Base-by-base conservation (phyloP, 306 rosid species). In the Gastrolobium villosum region DNA sequence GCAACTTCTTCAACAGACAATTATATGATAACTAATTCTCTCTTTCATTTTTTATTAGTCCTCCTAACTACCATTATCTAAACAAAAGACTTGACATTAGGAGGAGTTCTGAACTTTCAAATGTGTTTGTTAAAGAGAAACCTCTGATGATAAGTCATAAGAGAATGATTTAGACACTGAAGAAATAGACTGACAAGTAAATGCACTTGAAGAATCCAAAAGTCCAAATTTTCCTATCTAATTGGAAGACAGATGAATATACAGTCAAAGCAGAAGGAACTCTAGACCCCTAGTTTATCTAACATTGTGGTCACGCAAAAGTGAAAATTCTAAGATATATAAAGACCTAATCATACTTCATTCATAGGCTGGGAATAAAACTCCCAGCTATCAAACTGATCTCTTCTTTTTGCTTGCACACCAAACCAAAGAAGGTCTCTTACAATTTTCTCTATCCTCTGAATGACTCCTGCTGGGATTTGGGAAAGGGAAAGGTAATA, bases 101-200 rank as follows among this genome's bases (percentile, higher is more conserved):
- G 57, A 57, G 57, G 40, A 62, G 68, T 52, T 52, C 72, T 53
- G 13, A 56, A 63, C 45, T 78, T 56, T 45, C 40, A 10, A 15
- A 10, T 59, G 61, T 53, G 40, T 15, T 34, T 77, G 76, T 44
- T 62, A 44, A 68, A 57, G 50, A 67, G 60, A 7, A 35, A 56
- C 1, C 36, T 41, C 43, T 13, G 56, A 34, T 32, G 61, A 15
- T 43, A 56, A 46, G 14, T 32, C 50, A 15, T 43, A 56, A 46
- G 14, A 65, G 43, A 44, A 56, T 67, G 61, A 37, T 26, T 67
- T 78, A 35, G 76, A 78, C 20, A 67, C n/a, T 64, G 10, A 65
- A 66, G 55, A 41, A 55, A 30, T 31, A 4, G 2, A 7, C 40
- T 62, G n/a, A 54, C 35, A 34, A 66, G 65, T 65, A 30, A 31